These are phyloP conservation scores for Arabidopsis hybrid DNA, from an alignment of 441 rosid genomes.

Conservation along the genomic window DNA sequence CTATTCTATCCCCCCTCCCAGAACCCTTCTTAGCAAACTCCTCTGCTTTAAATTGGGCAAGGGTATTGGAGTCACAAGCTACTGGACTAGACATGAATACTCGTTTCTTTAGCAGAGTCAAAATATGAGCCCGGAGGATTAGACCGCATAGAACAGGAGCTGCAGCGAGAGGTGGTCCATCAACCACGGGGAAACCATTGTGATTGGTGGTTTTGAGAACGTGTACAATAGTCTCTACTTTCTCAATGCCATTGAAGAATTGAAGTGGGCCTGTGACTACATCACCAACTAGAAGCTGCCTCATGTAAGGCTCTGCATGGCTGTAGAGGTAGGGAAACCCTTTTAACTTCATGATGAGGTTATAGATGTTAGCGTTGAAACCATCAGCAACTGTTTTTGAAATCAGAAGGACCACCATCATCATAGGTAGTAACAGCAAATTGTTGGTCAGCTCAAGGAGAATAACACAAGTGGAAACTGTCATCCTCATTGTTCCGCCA, in stretches of 20 bases:
- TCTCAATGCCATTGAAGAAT: slow-evolving; percentile 71
- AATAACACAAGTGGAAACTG: slow-evolving; percentile 85
- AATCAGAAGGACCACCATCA: slow-evolving; percentile 85
- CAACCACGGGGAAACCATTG: slow-evolving; percentile 83
- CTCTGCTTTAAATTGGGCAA: slow-evolving; percentile 53
- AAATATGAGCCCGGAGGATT: slow-evolving; percentile 78
- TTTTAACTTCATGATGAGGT: slow-evolving; percentile 84
- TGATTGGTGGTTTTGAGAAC: slow-evolving; percentile 72
- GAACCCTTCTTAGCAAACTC: slow-evolving; percentile 88
- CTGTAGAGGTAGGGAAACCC: slow-evolving; percentile 53
- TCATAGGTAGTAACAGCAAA: slow-evolving; percentile 74
- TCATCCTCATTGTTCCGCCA: slow-evolving; percentile 91
- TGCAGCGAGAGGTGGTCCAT: slow-evolving; percentile 56
- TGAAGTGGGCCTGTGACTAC: slow-evolving; percentile 84
- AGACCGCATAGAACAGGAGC: slow-evolving; percentile 66
- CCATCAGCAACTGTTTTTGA: slow-evolving; percentile 91
- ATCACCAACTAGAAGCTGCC: slow-evolving; percentile 78
- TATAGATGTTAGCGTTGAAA: slow-evolving; percentile 73
- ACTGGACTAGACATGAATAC: slow-evolving; percentile 57
- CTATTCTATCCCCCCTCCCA: slow-evolving; percentile 59
- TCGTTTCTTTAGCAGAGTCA: slow-evolving; percentile 74
- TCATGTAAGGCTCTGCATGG: slow-evolving; percentile 88
- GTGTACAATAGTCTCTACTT: slow-evolving; percentile 69
- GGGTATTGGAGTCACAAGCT: slow-evolving; percentile 45
- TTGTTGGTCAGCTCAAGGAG: slow-evolving; percentile 84